A percentile compares a stretch with the other conserved stretches of the same genome.
phyloP scores from a whole-genome alignment of 208 protist species.

The Trypanosomatidae sp. region DNA sequence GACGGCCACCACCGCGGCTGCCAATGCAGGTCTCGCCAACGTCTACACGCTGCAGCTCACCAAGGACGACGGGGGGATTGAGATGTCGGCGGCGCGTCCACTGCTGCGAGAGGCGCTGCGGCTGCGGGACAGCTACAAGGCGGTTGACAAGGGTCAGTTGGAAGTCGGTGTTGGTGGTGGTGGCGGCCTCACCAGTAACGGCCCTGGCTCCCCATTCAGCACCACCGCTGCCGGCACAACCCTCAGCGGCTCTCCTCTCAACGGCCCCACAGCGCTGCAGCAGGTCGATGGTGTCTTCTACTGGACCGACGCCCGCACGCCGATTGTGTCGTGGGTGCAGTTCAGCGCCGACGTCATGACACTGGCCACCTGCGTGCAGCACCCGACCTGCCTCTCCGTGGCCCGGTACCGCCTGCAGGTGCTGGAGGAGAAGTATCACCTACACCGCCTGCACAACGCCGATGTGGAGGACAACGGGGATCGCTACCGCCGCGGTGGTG shows the following conservation, averaged over 20 bases:
- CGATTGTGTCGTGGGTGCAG: conserved; percentile 66
- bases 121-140: conserved; percentile 73
- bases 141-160: conserved; percentile 57
- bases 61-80: conserved; percentile 74
- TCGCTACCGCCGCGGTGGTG: conserved; percentile 57
- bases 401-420: conserved; percentile 82
- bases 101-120: conserved; percentile 41
- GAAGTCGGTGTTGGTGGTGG: conserved; percentile 19
- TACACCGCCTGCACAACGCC: conserved; percentile 93
- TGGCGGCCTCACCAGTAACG: not conserved
- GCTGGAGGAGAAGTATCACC: conserved; percentile 92
- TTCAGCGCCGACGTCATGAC: conserved; percentile 68
- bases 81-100: conserved; percentile 62
- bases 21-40: too few species aligned
- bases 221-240: conserved; percentile 1
- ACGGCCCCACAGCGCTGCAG: conserved; percentile 44
- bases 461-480: conserved; percentile 66
- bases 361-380: conserved; percentile 46
- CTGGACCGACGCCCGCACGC: conserved; percentile 50
- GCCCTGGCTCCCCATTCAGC: not conserved
- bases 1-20: not conserved
- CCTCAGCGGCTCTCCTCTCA: too few species aligned
- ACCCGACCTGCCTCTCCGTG: conserved; percentile 51
- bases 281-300: conserved; percentile 66
- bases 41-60: conserved; percentile 66